phyloP scores from a whole-genome alignment of 164 flowering plant species.

The Macadamia integrifolia region DNA sequence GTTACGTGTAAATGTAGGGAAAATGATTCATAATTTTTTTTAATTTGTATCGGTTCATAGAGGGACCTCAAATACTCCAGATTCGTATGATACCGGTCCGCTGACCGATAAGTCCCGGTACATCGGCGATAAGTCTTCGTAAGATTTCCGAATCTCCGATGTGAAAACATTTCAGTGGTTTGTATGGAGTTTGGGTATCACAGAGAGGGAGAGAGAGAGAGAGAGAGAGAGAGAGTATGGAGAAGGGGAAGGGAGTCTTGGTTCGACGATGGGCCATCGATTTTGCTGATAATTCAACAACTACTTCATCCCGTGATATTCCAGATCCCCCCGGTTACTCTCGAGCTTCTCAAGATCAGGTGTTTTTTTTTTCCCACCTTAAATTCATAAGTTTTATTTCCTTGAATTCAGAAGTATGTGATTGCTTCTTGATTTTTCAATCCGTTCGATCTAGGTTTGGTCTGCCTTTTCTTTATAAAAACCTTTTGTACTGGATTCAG shows the following conservation, averaged over 20 bases:
- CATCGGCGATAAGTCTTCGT: no score
- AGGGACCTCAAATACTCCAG: no score
- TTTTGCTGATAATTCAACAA: conserved; percentile 54
- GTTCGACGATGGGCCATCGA: conserved; percentile 84
- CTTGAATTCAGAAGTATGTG: background rate
- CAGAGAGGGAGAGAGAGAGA: background rate
- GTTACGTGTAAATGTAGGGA: no score
- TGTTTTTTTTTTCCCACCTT: conserved; percentile 20
- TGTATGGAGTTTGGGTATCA: no score
- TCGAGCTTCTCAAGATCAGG: conserved; percentile 83
- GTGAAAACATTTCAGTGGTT: no score
- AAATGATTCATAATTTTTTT: no score
- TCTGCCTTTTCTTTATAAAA: background rate
- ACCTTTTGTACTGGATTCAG: background rate
- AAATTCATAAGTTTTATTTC: background rate
- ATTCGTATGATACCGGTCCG: no score
- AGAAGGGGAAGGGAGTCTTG: conserved; percentile 72
- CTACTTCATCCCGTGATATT: conserved; percentile 60
- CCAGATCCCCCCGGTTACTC: conserved; percentile 86
- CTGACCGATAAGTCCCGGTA: no score
- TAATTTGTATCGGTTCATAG: no score
- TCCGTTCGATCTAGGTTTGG: background rate
- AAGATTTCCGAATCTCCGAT: no score
- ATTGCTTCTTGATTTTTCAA: background rate
- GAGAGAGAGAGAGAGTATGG: conserved; percentile 35